These are phyloP conservation scores for Melocanna baccifera DNA, from an alignment of 176 grass and related monocot genomes.

Conservation along the genomic window DNA sequence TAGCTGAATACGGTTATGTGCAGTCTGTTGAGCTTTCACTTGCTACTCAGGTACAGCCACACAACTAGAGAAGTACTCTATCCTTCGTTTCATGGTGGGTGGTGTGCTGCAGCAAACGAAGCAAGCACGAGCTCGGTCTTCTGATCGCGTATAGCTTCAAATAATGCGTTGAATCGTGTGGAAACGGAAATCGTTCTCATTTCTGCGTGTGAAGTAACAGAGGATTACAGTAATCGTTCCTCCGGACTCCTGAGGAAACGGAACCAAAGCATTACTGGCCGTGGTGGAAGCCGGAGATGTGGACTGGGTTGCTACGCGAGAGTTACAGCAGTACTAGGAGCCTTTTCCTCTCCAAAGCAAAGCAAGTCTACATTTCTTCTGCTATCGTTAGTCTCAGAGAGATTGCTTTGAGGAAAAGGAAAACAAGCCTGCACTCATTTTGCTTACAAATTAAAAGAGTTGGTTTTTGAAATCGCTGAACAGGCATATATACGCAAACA, in stretches of 20 bases:
- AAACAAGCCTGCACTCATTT: not conserved
- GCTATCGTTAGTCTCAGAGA: not conserved
- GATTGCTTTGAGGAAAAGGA: not conserved
- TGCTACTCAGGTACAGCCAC: not conserved
- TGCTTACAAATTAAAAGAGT: not conserved
- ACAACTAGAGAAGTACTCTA: not conserved
- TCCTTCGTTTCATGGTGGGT: not conserved
- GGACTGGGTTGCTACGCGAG: not conserved
- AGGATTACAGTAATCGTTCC: not conserved
- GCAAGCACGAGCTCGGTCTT: not conserved
- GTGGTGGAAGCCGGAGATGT: not conserved
- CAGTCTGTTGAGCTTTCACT: not conserved
- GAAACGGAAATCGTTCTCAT: not conserved
- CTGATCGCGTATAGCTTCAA: not conserved
- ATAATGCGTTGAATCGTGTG: not conserved
- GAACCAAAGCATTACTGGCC: not conserved
- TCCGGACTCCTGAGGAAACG: not conserved
- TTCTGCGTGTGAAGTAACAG: not conserved
- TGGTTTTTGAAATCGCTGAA: not conserved
- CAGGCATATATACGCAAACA: not conserved
- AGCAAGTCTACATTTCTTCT: not conserved
- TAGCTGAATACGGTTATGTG: not conserved
- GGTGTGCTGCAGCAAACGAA: not conserved
- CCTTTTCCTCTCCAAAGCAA: slow-evolving; percentile 12
- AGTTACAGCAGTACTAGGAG: not conserved